phyloP scores from a whole-genome alignment of 1,284 basidiomycete species.

The Uromyces viciae-fabae region DNA sequence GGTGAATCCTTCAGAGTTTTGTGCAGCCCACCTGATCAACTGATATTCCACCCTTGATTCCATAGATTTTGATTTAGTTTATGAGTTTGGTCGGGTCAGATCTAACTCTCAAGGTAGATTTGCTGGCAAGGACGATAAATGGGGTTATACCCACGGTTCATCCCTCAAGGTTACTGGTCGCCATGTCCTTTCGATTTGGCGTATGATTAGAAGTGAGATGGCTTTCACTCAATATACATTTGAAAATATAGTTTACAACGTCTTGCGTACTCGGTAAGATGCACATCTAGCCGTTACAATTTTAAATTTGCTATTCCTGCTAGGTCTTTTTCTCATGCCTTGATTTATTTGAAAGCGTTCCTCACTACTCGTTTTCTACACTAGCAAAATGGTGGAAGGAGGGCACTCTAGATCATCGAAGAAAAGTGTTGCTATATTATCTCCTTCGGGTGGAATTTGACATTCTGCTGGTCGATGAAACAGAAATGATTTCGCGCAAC shows the following conservation, averaged over 20 bases:
- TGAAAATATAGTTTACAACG: slow-evolving; percentile 80
- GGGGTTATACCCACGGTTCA: slow-evolving; percentile 72
- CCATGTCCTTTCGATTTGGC: slow-evolving; percentile 88
- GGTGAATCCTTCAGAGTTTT: not conserved
- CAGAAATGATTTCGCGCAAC: slow-evolving; percentile 78
- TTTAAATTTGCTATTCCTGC: slow-evolving; percentile 1
- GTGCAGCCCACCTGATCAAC: not conserved
- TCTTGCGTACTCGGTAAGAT: slow-evolving; percentile 67
- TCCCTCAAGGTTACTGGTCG: slow-evolving; percentile 80
- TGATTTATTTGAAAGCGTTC: slow-evolving; percentile 63
- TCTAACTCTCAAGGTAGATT: slow-evolving; percentile 58
- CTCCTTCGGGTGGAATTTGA: slow-evolving; percentile 65
- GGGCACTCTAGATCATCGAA: slow-evolving; percentile 61
- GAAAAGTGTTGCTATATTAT: slow-evolving; percentile 65
- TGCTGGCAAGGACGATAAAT: slow-evolving; percentile 62
- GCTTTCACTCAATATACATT: slow-evolving; percentile 77
- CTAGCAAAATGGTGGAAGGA: slow-evolving; percentile 72
- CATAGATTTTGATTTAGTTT: slow-evolving; percentile 54
- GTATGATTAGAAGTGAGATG: slow-evolving; percentile 81
- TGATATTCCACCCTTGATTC: slow-evolving; percentile 15
- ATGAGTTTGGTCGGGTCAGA: slow-evolving; percentile 55
- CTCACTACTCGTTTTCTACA: slow-evolving; percentile 67
- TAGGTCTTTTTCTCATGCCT: slow-evolving; percentile 1
- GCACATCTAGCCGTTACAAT: not conserved
- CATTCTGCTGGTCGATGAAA: slow-evolving; percentile 71